Evolutionary conservation across 2,329 filamentous ascomycete genomes (phyloP), one percentile per base, ranked within the genome.

Genomic region (Elsinoe necatrix): DNA sequence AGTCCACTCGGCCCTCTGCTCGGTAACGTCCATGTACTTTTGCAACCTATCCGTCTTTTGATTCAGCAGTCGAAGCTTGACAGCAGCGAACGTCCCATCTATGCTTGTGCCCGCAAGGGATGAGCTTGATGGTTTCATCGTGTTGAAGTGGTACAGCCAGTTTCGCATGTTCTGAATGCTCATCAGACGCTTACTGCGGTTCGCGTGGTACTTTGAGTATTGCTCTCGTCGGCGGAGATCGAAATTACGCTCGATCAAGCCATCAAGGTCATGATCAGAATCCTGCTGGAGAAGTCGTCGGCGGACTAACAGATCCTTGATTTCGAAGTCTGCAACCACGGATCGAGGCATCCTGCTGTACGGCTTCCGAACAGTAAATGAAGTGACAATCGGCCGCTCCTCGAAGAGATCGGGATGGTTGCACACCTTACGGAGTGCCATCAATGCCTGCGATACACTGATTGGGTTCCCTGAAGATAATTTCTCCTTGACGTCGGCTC

Each of bases 351-450:
- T 55, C 12, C 51, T 57, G 4, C 55, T 54, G 42, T 59, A 59
- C 6, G 60, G 58, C 61, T 79, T 86, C 23, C 82, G 78, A 86
- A 97, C 95, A 2, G 90, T 89, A 69, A 96, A 95, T 1, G 93
- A 97, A 0, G 92, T 98, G 72, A 95, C 93, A 65, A 98, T 97
- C 0, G 90, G 91, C 14, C 93, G 83, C 58, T 95, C 95, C 63
- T 97, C 87, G 65, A 98, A 98, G 7, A 98, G 78, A 71, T 98
- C 93, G 0, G 93, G 95, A 67, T 98, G 93, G 64, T 98, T 98
- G 78, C 93, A 98, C 54, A 98, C 95, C 69, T 97, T 96, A 50
- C 93, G 84, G 55, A 98, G 77, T 68, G 95, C 93, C 90, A 98
- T 95, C 54, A 98, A 75, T 70, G 95, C 97, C 69, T 96, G 95